Percentiles rank a stretch among this genome's conserved stretches.
Conservation (phyloP, 441 rosid species). For the Croton laevigatus region DNA sequence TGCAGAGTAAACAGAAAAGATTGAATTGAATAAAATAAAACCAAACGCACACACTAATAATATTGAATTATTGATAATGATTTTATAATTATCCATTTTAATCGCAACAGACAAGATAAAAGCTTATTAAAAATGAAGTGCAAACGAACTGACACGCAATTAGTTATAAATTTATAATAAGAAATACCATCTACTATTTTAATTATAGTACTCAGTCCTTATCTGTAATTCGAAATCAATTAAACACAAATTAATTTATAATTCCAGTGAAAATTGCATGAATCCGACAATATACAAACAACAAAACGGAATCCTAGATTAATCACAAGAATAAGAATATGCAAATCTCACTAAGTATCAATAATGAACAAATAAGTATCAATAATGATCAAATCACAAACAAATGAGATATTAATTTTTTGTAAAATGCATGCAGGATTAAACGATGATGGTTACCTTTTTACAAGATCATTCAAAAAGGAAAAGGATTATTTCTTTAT, state of each 20-base stretch:
- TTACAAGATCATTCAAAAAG: not conserved
- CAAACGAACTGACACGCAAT: not conserved
- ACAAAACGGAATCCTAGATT: not conserved
- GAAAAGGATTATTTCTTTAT: not conserved
- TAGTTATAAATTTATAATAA: not conserved
- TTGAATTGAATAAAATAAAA: constrained; percentile 11
- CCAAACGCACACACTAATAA: not conserved
- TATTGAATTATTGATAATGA: not conserved
- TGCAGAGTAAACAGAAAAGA: not conserved
- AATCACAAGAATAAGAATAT: not conserved
- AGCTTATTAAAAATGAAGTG: not conserved
- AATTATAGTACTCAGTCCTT: not conserved
- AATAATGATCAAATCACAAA: too few species aligned
- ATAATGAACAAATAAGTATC: too few species aligned
- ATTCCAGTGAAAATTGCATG: not conserved
- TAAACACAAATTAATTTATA: not conserved
- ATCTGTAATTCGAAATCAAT: not conserved
- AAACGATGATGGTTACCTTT: constrained; percentile 5
- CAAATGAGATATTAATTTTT: not conserved
- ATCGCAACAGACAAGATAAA: not conserved
- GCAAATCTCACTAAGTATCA: not conserved
- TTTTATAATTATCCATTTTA: not conserved
- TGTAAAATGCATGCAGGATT: not conserved
- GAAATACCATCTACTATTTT: not conserved
- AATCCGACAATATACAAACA: not conserved